A percentile compares a stretch with the other conserved stretches of the same genome.
Evolutionary conservation across 805 yeast genomes (phyloP).

Genomic region (Pichia californica): DNA sequence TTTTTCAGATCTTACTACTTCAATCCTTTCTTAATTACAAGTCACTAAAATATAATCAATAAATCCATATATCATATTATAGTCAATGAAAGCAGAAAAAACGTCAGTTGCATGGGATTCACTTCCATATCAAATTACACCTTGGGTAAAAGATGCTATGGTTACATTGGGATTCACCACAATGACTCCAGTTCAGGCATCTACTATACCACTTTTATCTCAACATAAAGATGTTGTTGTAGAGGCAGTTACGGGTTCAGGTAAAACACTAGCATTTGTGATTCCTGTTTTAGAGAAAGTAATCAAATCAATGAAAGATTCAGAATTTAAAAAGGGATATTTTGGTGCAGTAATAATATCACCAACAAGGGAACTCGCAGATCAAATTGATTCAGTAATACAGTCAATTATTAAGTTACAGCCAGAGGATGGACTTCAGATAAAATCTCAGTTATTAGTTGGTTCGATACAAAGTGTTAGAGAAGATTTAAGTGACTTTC

Average conservation of each 20-base stretch:
- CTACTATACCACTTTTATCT: constrained; percentile 79
- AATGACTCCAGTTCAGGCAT: constrained; percentile 97
- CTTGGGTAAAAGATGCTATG: constrained; percentile 71
- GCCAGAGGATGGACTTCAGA: constrained; percentile 37
- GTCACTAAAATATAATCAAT: too few species aligned
- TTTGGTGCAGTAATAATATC: constrained; percentile 68
- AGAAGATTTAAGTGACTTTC: constrained; percentile 62
- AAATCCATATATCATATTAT: too few species aligned
- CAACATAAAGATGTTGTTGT: constrained; percentile 92
- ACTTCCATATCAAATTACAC: constrained; percentile 45
- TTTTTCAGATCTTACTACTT: too few species aligned
- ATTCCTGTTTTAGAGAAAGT: constrained; percentile 76
- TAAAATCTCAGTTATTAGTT: constrained; percentile 56
- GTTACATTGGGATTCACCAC: constrained; percentile 64
- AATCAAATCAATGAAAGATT: constrained; percentile 22
- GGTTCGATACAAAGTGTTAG: constrained; percentile 59
- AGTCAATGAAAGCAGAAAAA: constrained; percentile 3
- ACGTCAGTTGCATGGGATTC: constrained; percentile 58
- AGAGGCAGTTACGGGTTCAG: constrained; percentile 96
- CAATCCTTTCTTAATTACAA: too few species aligned
- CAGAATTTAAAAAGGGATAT: constrained; percentile 49
- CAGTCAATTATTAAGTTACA: constrained; percentile 49
- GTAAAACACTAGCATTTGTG: constrained; percentile 90
- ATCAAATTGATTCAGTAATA: constrained; percentile 66
- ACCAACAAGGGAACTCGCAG: constrained; percentile 60